phyloP scores from a whole-genome alignment of 106 monocot species.

The Amphibolis antarctica region DNA sequence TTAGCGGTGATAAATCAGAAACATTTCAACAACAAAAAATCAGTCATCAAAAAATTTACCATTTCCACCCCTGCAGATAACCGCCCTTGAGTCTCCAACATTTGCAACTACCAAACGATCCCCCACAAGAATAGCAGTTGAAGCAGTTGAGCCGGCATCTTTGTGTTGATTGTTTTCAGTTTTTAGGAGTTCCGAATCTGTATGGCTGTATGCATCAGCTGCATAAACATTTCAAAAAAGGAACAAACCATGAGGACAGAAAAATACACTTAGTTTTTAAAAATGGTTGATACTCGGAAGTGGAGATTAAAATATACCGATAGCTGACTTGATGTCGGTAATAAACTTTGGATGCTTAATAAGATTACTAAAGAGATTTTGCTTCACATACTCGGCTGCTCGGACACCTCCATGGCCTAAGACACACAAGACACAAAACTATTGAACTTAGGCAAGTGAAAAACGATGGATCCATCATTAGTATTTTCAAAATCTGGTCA shows the following conservation, averaged over 20 bases:
- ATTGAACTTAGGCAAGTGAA: too few relatives aligned
- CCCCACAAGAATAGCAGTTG: constrained; percentile 25
- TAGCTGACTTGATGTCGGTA: constrained; percentile 15
- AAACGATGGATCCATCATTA: too few relatives aligned
- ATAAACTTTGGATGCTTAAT: constrained; percentile 27
- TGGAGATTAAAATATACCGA: not conserved
- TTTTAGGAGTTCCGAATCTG: constrained; percentile 22
- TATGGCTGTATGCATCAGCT: constrained; percentile 27
- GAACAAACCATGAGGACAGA: too few relatives aligned
- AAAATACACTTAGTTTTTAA: too few relatives aligned
- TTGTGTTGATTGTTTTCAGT: constrained; percentile 16
- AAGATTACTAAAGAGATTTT: constrained; percentile 26
- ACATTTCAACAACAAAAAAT: not conserved
- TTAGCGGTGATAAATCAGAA: not conserved
- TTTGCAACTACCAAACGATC: constrained; percentile 24
- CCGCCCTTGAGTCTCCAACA: too few relatives aligned
- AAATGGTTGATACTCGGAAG: not conserved
- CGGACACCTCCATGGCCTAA: constrained; percentile 25
- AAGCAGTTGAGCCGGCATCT: constrained; percentile 30
- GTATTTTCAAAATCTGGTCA: too few relatives aligned
- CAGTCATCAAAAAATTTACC: constrained; percentile 3
- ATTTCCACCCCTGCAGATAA: constrained; percentile 21
- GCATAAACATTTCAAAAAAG: too few relatives aligned
- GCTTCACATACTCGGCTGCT: constrained; percentile 25
- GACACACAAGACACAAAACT: too few relatives aligned